phyloP scores from a whole-genome alignment of 2,329 filamentous ascomycete genomes.

The Scedosporium dehoogii region DNA sequence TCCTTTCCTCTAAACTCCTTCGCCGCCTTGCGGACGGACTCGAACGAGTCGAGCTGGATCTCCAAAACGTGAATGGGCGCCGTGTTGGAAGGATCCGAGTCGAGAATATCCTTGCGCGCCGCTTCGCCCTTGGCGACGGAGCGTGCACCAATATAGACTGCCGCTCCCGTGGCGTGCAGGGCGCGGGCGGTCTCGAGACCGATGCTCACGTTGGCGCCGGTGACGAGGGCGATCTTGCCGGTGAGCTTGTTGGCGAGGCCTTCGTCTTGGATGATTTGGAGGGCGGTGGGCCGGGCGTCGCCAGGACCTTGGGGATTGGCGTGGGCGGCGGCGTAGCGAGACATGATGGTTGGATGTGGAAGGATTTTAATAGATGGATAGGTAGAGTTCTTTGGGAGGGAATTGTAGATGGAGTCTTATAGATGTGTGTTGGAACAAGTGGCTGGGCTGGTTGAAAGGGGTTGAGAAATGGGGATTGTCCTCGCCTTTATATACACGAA shows the following conservation, averaged over 20 bases:
- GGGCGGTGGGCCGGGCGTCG: conserved; percentile 28
- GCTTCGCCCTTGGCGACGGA: conserved; percentile 15
- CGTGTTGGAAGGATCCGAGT: background rate
- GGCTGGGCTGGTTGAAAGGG: too few relatives aligned
- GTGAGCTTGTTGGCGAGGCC: conserved; percentile 19
- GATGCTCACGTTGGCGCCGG: conserved; percentile 30
- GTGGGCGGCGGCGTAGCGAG: conserved; percentile 23
- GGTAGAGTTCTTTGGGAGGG: too few relatives aligned
- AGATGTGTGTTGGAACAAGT: too few relatives aligned
- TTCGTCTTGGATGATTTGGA: conserved; percentile 28
- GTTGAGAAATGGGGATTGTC: too few relatives aligned
- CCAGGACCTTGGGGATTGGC: conserved; percentile 20
- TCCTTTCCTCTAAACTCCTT: conserved; percentile 11
- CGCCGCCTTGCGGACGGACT: conserved; percentile 16
- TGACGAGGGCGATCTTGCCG: conserved; percentile 31
- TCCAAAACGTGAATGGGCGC: background rate
- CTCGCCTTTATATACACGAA: too few relatives aligned
- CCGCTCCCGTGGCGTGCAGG: conserved; percentile 25
- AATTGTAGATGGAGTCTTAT: too few relatives aligned
- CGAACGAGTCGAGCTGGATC: conserved; percentile 13
- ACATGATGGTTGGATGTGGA: background rate
- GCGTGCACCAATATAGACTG: conserved; percentile 16
- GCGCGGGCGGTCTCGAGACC: conserved; percentile 34
- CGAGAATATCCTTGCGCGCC: conserved; percentile 12
- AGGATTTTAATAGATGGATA: too few relatives aligned